Evolutionary conservation across 2,329 filamentous ascomycete species (phyloP).

Genomic region (Cladosporium sp.): DNA sequence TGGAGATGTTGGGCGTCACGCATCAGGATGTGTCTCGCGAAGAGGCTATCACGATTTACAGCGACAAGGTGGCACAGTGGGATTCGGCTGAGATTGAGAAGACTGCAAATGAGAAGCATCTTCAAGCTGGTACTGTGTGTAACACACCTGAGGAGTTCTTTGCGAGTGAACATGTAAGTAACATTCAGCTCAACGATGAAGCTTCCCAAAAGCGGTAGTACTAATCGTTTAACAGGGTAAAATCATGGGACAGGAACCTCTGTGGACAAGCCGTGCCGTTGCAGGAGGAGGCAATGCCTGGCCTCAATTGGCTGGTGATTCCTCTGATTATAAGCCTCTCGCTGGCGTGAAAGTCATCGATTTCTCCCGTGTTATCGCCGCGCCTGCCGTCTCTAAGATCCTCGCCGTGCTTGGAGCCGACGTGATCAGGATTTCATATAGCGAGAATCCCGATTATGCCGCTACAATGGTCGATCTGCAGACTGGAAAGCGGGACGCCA

Average conservation of each 20-base stretch:
- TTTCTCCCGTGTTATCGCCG: constrained; percentile 7
- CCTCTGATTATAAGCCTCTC: constrained; percentile 2
- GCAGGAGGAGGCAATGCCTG: neutral
- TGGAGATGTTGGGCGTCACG: constrained; percentile 37
- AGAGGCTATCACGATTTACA: constrained; percentile 43
- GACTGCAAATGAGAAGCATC: constrained; percentile 43
- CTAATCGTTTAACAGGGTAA: neutral
- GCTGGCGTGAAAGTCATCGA: constrained; percentile 1
- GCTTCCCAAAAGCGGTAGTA: neutral
- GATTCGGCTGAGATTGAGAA: constrained; percentile 41
- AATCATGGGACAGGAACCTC: constrained; percentile 6
- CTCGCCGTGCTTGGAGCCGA: neutral
- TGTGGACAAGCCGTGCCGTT: neutral
- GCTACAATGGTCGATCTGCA: constrained; percentile 6
- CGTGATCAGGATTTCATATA: constrained; percentile 6
- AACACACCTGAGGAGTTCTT: constrained; percentile 41
- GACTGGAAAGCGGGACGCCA: constrained; percentile 1
- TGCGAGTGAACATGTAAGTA: constrained; percentile 1
- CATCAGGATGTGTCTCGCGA: constrained; percentile 38
- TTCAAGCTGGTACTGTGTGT: constrained; percentile 45
- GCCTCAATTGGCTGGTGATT: neutral
- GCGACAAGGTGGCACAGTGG: constrained; percentile 43
- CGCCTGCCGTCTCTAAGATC: neutral
- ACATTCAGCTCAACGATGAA: neutral
- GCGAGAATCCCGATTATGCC: constrained; percentile 3